Percentiles rank a stretch among this genome's conserved stretches.
phyloP scores from a whole-genome alignment of 441 rosid species.

The Jatropha multifida region DNA sequence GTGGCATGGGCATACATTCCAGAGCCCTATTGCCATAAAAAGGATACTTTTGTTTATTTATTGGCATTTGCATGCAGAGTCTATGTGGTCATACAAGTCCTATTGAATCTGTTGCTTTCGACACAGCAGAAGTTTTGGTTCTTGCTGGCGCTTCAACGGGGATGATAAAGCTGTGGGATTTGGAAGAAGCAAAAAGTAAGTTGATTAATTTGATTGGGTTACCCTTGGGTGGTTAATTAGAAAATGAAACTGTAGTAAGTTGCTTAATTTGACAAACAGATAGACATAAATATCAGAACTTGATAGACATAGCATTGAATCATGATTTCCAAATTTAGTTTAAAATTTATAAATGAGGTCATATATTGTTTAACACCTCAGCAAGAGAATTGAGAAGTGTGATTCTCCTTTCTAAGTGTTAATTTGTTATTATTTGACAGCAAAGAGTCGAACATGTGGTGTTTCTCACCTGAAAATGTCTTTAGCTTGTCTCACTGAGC shows the following conservation, averaged over 20 bases:
- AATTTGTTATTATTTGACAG: neutral
- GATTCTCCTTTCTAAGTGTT: conserved; percentile 4
- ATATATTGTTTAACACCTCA: neutral
- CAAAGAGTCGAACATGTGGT: neutral
- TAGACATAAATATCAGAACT: conserved; percentile 1
- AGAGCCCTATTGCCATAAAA: conserved; percentile 7
- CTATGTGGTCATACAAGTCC: conserved; percentile 78
- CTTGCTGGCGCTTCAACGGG: conserved; percentile 94
- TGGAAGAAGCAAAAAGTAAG: conserved; percentile 94
- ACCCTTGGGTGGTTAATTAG: conserved; percentile 1
- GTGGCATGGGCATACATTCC: neutral
- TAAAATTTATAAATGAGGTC: neutral
- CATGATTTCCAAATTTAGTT: neutral
- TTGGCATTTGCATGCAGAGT: conserved; percentile 54
- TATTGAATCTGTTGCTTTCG: conserved; percentile 67
- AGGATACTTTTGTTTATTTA: conserved; percentile 16
- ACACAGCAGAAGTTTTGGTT: conserved; percentile 77
- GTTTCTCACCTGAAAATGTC: no score
- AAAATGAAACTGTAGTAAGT: no score
- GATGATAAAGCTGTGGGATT: conserved; percentile 86
- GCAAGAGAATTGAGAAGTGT: conserved; percentile 4
- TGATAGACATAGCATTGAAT: conserved; percentile 7
- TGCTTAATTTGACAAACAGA: neutral
- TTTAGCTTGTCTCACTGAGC: no score
- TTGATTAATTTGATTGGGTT: conserved; percentile 25